phyloP scores from a whole-genome alignment of 1,284 basidiomycete genomes.

The Papiliotrema laurentii region DNA sequence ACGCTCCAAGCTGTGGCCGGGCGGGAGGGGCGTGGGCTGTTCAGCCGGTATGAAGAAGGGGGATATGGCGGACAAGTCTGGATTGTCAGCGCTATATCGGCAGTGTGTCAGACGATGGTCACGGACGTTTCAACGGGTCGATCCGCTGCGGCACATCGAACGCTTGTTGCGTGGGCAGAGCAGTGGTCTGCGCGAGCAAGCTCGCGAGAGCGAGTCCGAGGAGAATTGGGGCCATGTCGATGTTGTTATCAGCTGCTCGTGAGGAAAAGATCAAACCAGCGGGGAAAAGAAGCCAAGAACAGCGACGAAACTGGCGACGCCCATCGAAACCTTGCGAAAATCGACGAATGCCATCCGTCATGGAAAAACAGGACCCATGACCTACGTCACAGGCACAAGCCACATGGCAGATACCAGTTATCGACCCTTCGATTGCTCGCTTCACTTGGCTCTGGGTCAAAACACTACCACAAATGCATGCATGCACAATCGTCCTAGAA shows the following conservation, averaged over 20 bases:
- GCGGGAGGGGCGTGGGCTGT: slow-evolving; percentile 34
- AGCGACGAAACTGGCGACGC: too few relatives aligned
- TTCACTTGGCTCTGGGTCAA: too few relatives aligned
- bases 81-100: slow-evolving; percentile 4
- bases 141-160: slow-evolving; percentile 11
- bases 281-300: too few relatives aligned
- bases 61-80: slow-evolving; percentile 44
- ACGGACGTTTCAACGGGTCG: slow-evolving; percentile 32
- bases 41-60: slow-evolving; percentile 41
- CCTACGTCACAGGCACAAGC: too few relatives aligned
- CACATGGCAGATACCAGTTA: too few relatives aligned
- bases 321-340: too few relatives aligned
- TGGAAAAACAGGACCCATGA: too few relatives aligned
- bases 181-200: neutral
- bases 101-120: neutral
- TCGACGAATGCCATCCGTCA: too few relatives aligned
- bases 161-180: slow-evolving; percentile 2
- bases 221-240: neutral
- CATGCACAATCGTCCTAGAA: too few relatives aligned
- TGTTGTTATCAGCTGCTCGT: neutral
- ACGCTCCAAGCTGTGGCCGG: slow-evolving; percentile 28
- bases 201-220: neutral
- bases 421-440: too few relatives aligned
- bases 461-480: too few relatives aligned
- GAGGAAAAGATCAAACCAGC: neutral